Evolutionary conservation across 2,329 filamentous ascomycete genomes (phyloP).

Genomic region (Pseudodiploospora longispora): DNA sequence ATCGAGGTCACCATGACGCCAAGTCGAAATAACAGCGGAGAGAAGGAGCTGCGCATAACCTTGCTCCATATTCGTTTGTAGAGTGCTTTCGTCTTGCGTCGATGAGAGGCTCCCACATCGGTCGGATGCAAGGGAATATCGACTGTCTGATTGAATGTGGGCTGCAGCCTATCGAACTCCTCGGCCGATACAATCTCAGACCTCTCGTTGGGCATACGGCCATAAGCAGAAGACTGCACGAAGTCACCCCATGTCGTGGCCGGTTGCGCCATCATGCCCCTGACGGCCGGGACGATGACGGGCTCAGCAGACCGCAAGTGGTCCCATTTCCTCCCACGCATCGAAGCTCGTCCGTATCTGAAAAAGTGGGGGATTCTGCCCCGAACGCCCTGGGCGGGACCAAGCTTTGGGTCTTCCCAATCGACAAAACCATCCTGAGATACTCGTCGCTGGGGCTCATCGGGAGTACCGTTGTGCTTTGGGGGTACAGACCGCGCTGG

Average conservation of each 20-base stretch:
- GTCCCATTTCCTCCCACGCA: constrained; percentile 48
- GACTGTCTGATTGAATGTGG: constrained; percentile 34
- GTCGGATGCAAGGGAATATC: constrained; percentile 23
- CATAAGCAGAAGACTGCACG: constrained; percentile 45
- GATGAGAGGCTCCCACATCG: constrained; percentile 20
- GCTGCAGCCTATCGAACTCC: constrained; percentile 37
- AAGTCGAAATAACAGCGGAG: constrained; percentile 76
- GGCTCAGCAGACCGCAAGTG: constrained; percentile 51
- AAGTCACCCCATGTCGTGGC: constrained; percentile 45
- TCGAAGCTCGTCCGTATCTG: constrained; percentile 37
- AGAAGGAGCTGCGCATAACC: constrained; percentile 72
- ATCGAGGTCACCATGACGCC: constrained; percentile 77
- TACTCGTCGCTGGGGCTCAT: constrained; percentile 31
- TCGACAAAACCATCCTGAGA: constrained; percentile 42
- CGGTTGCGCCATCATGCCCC: constrained; percentile 31
- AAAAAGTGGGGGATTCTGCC: constrained; percentile 38
- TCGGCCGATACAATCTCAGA: constrained; percentile 40
- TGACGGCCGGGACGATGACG: constrained; percentile 46
- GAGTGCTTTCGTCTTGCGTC: constrained; percentile 23
- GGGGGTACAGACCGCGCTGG: constrained; percentile 31
- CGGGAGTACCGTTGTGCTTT: constrained; percentile 34
- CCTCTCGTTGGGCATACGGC: constrained; percentile 37
- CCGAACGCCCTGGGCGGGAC: constrained; percentile 24
- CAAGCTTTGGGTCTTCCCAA: constrained; percentile 29
- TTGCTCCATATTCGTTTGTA: constrained; percentile 56